Conservation (phyloP, 2,329 filamentous ascomycete genomes). For the Lasiodiplodia citricola region DNA sequence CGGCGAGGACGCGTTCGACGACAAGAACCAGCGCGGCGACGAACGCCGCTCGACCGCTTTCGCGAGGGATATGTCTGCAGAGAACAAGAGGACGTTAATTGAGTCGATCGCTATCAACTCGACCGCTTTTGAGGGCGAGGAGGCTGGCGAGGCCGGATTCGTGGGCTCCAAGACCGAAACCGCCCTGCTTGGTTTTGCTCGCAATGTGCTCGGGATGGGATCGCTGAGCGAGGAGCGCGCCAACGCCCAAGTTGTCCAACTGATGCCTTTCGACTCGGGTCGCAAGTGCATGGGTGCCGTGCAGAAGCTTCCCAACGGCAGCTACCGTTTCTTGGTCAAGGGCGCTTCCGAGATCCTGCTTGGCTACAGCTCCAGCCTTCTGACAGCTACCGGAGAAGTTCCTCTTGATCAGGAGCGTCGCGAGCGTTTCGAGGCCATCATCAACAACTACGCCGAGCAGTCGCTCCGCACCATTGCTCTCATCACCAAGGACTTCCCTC, state of each 20-base stretch:
- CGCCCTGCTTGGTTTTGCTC: conserved; percentile 58
- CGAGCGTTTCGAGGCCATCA: conserved; percentile 36
- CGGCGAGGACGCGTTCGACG: conserved; percentile 50
- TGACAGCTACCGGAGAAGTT: conserved; percentile 11
- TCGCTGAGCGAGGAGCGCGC: conserved; percentile 54
- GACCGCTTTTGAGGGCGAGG: conserved; percentile 61
- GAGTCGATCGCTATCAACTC: conserved; percentile 48
- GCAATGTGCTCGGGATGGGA: conserved; percentile 57
- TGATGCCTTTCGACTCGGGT: conserved; percentile 61
- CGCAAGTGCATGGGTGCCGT: conserved; percentile 65
- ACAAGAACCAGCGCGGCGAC: conserved; percentile 58
- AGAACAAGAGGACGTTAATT: conserved; percentile 36
- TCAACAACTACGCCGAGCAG: conserved; percentile 45
- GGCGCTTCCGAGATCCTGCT: conserved; percentile 64
- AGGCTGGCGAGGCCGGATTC: conserved; percentile 45
- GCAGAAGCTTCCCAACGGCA: conserved; percentile 53
- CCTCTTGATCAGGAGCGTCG: conserved; percentile 13
- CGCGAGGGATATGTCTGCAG: conserved; percentile 50
- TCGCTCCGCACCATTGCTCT: conserved; percentile 51
- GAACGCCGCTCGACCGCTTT: conserved; percentile 47
- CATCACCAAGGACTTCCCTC: conserved; percentile 46
- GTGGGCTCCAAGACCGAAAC: conserved; percentile 65
- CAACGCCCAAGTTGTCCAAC: conserved; percentile 55
- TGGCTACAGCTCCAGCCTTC: conserved; percentile 28
- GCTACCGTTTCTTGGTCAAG: conserved; percentile 60